These are phyloP conservation scores for Pestalotiopsis sp. DNA, from an alignment of 2,329 filamentous ascomycete genomes.

Conservation along the genomic window DNA sequence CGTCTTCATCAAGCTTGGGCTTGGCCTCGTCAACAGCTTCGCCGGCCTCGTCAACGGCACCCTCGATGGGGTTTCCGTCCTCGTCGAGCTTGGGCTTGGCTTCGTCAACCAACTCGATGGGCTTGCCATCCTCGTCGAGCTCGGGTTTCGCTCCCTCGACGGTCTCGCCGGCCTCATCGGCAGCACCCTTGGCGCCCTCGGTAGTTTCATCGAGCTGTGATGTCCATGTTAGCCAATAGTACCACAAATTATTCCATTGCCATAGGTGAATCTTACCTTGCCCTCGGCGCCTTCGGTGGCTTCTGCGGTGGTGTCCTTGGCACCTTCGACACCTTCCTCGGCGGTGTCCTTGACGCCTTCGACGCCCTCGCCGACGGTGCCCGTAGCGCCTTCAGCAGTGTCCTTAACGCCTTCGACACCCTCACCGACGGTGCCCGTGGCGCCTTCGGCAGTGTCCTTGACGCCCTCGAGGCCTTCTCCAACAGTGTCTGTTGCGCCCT, in stretches of 20 bases:
- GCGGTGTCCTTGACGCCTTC: background rate
- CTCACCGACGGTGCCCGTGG: slow-evolving; percentile 9
- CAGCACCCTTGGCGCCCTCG: slow-evolving; percentile 19
- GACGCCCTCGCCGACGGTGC: background rate
- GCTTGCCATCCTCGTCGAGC: background rate
- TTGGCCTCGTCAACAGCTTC: slow-evolving; percentile 23
- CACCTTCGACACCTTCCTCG: background rate
- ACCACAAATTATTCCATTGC: too few relatives aligned
- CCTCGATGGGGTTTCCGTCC: background rate
- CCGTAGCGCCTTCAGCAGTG: background rate
- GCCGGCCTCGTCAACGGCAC: background rate
- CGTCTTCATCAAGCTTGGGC: background rate
- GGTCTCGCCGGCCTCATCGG: slow-evolving; percentile 15
- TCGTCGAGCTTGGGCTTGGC: too few relatives aligned
- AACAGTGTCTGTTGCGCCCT: slow-evolving; percentile 2
- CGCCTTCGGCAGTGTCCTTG: slow-evolving; percentile 20
- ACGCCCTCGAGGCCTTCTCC: slow-evolving; percentile 24
- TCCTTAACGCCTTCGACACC: slow-evolving; percentile 13
- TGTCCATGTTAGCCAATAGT: slow-evolving; percentile 19
- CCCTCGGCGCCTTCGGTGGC: background rate
- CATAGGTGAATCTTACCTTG: slow-evolving; percentile 19
- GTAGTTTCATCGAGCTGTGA: slow-evolving; percentile 12
- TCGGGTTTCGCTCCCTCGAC: background rate
- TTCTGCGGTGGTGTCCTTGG: background rate
- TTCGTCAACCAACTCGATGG: background rate